Percentiles rank a stretch among this genome's conserved stretches.
phyloP scores from a whole-genome alignment of 345 rosid species.

The Barbarea vulgaris region DNA sequence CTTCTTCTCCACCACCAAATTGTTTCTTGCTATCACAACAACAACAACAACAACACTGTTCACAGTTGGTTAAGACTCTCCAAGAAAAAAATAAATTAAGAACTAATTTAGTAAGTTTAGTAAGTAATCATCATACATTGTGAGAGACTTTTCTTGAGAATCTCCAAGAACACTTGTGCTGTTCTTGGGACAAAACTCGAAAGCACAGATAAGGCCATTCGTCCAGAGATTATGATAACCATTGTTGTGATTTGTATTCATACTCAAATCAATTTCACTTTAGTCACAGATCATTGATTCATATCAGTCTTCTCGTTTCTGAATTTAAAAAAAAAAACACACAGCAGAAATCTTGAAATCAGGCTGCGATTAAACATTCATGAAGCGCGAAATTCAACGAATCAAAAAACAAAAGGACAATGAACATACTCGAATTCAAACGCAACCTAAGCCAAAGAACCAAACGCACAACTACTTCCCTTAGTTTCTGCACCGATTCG shows the following conservation, averaged over 20 bases:
- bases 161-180: constrained; percentile 19
- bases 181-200: constrained; percentile 47
- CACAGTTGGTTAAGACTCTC: constrained; percentile 6
- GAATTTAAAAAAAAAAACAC: background rate
- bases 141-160: background rate
- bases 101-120: background rate
- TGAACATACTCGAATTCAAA: background rate
- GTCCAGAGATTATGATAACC: constrained; percentile 50
- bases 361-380: background rate
- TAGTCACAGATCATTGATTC: background rate
- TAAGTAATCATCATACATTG: constrained; percentile 22
- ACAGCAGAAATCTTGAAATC: background rate
- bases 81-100: background rate
- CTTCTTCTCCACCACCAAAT: constrained; percentile 34
- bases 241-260: constrained; percentile 32
- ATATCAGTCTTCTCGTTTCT: constrained; percentile 1
- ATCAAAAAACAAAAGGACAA: background rate
- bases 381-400: background rate
- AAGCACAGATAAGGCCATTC: constrained; percentile 63
- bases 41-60: constrained; percentile 23
- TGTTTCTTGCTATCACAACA: constrained; percentile 19
- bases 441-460: background rate
- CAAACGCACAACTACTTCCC: background rate
- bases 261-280: constrained; percentile 8
- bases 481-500: constrained; percentile 20